These are phyloP conservation scores for Lachnellula hyalina DNA, from an alignment of 2,329 filamentous ascomycete genomes.

Conservation along the genomic window DNA sequence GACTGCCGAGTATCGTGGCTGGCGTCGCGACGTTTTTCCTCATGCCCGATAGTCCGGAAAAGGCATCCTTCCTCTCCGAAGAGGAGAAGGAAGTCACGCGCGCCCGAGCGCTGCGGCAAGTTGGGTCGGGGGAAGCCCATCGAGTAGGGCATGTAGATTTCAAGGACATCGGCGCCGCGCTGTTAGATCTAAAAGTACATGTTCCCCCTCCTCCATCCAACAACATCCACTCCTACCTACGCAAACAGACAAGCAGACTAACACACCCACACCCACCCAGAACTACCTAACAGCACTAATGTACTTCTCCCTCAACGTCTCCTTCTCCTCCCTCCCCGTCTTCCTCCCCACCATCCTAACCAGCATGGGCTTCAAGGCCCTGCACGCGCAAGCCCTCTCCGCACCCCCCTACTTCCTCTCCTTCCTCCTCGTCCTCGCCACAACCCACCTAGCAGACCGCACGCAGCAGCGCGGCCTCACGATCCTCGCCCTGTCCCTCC, in stretches of 20 bases:
- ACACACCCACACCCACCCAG: slow-evolving; percentile 6
- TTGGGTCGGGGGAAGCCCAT: slow-evolving; percentile 43
- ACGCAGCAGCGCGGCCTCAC: slow-evolving; percentile 58
- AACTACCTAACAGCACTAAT: slow-evolving; percentile 36
- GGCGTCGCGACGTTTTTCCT: slow-evolving; percentile 50
- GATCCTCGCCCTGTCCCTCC: slow-evolving; percentile 49
- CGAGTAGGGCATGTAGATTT: slow-evolving; percentile 42
- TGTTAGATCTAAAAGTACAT: slow-evolving; percentile 40
- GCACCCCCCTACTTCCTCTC: slow-evolving; percentile 66
- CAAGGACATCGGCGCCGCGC: slow-evolving; percentile 41
- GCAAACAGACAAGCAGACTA: not conserved
- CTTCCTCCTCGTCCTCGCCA: slow-evolving; percentile 56
- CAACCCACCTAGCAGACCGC: slow-evolving; percentile 61
- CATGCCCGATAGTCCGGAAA: slow-evolving; percentile 47
- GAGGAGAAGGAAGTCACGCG: slow-evolving; percentile 47
- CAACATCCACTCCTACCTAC: too few species aligned
- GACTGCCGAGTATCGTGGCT: slow-evolving; percentile 52
- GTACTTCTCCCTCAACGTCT: slow-evolving; percentile 59
- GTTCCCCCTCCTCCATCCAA: too few species aligned
- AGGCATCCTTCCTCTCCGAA: slow-evolving; percentile 43
- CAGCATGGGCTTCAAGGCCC: slow-evolving; percentile 61
- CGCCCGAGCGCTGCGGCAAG: slow-evolving; percentile 47
- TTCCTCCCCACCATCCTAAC: slow-evolving; percentile 59
- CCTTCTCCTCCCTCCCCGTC: slow-evolving; percentile 59
- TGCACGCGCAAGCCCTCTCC: slow-evolving; percentile 66